Base-by-base conservation (phyloP, 495 filamentous ascomycete genomes). In the Cudoniella acicularis region DNA sequence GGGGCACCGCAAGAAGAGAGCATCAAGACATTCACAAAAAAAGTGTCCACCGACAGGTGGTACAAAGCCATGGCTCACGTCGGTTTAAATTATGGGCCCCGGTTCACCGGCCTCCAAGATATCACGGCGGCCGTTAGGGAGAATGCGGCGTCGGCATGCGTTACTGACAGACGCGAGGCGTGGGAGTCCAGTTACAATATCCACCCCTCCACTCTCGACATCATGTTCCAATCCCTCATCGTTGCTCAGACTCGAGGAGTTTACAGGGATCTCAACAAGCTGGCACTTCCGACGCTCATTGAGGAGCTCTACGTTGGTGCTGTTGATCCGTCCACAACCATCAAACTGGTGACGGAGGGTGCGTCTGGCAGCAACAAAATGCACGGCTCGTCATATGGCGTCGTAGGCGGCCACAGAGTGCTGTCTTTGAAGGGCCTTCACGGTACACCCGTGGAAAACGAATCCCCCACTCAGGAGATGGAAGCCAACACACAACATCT, bases 231-330 rank as follows among this genome's bases (percentile, higher is more conserved):
- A 27, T 69, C 50, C 1, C 54, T 64, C 27, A 73, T 72, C 46
- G 55, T 68, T 23, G 62, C 74, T 26, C 66, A 72, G 47, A 61
- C 70, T 26, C 64, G 60, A 17, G 73, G 73, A 4, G 60, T 59
- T 8, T 57, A 60, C 45, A 68, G 64, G 10, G 65, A 56, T 10
- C 68, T 76, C 66, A 40, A 63, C 2, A 68, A 57, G 30, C 72
- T 70, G 27, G 64, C 65, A n/a, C 66, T 77, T 2, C 75, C 73
- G 0, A 53, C 72, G 10, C 55, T 72, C n/a, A n/a, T n/a, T n/a
- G n/a, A n/a, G n/a, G n/a, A n/a, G n/a, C n/a, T n/a, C n/a, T n/a
- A n/a, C n/a, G n/a, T n/a, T n/a, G n/a, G n/a, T n/a, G n/a, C n/a
- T n/a, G n/a, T n/a, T n/a, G n/a, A n/a, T n/a, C n/a, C n/a, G n/a